Conservation (phyloP, 192 early-diverging fungal genomes). For the Dimargaris verticillata region DNA sequence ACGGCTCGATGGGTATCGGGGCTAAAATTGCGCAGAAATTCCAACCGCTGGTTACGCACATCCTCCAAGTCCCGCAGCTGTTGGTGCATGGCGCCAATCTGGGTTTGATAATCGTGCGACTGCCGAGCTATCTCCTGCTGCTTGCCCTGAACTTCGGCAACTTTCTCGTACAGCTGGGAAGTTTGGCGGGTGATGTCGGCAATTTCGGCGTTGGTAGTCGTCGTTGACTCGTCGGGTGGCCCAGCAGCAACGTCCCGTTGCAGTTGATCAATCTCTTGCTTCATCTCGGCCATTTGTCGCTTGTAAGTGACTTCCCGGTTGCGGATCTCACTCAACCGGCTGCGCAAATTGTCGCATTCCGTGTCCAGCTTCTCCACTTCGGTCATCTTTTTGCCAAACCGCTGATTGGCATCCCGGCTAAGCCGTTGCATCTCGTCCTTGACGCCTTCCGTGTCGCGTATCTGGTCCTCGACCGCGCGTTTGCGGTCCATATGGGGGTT, state of each 20-base stretch:
- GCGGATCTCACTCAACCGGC: neutral
- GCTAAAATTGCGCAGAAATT: constrained; percentile 28
- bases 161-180: constrained; percentile 22
- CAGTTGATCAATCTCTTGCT: constrained; percentile 7
- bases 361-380: constrained; percentile 23
- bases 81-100: constrained; percentile 20
- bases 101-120: constrained; percentile 14
- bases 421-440: neutral
- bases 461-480: constrained; percentile 13
- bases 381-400: constrained; percentile 11
- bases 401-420: constrained; percentile 7
- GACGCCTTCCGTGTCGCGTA: neutral
- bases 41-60: constrained; percentile 31
- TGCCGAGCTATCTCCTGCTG: constrained; percentile 22
- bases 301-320: constrained; percentile 1
- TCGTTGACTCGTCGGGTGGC: constrained; percentile 10
- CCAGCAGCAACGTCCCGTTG: constrained; percentile 12
- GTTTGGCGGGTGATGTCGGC: constrained; percentile 19
- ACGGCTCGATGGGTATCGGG: constrained; percentile 40
- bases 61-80: constrained; percentile 45
- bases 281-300: constrained; percentile 16
- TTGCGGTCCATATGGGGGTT: constrained; percentile 21
- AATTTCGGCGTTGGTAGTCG: constrained; percentile 15
- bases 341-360: constrained; percentile 13
- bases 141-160: constrained; percentile 25